Evolutionary conservation across 208 protist genomes (phyloP), one percentile per base, ranked within the genome.

Genomic region (Trypanosoma mega): DNA sequence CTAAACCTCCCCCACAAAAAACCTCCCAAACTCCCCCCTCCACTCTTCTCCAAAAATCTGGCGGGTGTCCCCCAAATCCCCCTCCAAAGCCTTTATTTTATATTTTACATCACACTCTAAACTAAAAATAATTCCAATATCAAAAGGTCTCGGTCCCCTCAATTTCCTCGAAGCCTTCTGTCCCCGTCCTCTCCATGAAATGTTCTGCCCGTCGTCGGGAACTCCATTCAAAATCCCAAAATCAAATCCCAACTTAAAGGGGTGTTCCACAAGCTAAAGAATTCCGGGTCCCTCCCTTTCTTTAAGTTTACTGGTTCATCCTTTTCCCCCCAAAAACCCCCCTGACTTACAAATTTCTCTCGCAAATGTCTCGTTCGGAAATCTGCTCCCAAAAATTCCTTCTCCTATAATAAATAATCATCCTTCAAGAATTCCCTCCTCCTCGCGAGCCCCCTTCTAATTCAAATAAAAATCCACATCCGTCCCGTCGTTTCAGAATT

Each of bases 141-240:
- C 14, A 68, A 50, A 20, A 21, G 59, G 34, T 64, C 59, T 64
- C 59, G 59, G 61, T 67, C 61, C 61, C 61, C 49, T 59, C 61
- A 56, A 59, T 77, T 73, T 68, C 63, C 51, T 57, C 62, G 65
- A 68, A 72, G 63, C 70, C 63, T 72, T 73, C 65, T 72, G 65
- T 37, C 46, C 64, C 72, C 72, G 72, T 56, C 63, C 64, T 77
- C 71, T 50, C 53, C 71, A 66, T 60, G 49, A 64, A 71, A 63
- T 59, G 50, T 48, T 57, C 58, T 27, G 51, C 63, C 62, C 64
- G 71, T 52, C 71, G 71, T 45, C 71, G 71, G 54, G 46, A 50
- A 56, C 36, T 53, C 27, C 43, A 51, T 45, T 30, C 23, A 16
- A 55, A 63, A 50, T 23, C 11, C 56, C n/a, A 44, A 53, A 68